Conservation (phyloP, 2,329 filamentous ascomycete species). For the Acrocalymma vagum region DNA sequence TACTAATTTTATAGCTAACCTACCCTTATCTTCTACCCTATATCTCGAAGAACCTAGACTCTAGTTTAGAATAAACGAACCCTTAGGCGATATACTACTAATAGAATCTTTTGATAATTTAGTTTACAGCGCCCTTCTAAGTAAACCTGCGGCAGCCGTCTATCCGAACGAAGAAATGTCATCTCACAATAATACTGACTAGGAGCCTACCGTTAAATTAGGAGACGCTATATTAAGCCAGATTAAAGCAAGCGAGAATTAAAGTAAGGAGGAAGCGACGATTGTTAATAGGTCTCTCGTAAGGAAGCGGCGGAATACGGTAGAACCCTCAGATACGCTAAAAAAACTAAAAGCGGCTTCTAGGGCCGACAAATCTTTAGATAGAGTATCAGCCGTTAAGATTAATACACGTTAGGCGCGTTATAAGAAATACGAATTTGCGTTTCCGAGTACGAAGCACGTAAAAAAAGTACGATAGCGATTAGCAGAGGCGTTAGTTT, state of each 20-base stretch:
- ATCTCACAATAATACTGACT: background rate
- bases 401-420: too few relatives aligned
- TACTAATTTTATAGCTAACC: background rate
- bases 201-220: background rate
- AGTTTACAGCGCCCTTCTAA: background rate
- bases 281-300: background rate
- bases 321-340: background rate
- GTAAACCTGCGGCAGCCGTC: background rate
- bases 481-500: too few relatives aligned
- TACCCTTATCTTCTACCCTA: background rate
- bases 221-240: background rate
- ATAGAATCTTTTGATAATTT: background rate
- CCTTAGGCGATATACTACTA: too few relatives aligned
- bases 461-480: too few relatives aligned
- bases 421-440: too few relatives aligned
- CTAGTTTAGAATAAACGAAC: background rate
- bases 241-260: background rate
- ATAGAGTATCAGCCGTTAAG: background rate
- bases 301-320: background rate
- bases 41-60: background rate
- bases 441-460: too few relatives aligned
- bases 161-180: background rate
- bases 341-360: background rate
- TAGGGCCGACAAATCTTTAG: constrained; percentile 1
- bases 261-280: background rate